Base-by-base conservation (phyloP, 805 yeast genomes). In the Wickerhamiella musiphila region DNA sequence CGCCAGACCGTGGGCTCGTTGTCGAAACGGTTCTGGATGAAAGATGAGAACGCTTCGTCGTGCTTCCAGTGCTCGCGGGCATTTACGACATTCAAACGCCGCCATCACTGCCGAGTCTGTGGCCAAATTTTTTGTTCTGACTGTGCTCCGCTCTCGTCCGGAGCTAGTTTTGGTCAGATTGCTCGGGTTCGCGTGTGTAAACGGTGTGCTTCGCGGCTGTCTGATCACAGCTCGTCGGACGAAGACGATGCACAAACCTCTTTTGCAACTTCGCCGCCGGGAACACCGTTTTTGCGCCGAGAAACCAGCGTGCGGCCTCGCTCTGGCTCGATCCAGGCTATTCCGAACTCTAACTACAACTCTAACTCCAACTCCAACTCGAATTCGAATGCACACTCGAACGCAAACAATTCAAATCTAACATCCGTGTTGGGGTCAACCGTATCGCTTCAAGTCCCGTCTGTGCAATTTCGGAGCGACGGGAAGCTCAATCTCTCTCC, bases 61-160 rank as follows among this genome's bases (percentile, higher is more conserved):
- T 86, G 98, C 47, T 70, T 82, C 36, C 65, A 75, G 11, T 86
- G 96, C 52, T 79, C 77, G 35, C 65, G 72, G 34, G 68, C 70
- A 3, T 86, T 86, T 39, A 44, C 49, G 26, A 51, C 95, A 0
- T 84, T 83, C 55, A 60, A 94, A 50, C 62, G 98, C 43, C 78
- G 79, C 42, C 98, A 86, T 50, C 98, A 86, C 53, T 86, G 98
- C 48, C 60, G 98, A 33, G 73, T 86, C 22, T 86, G 98, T 55
- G 98, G 98, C 2, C 94, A 84, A 52, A 84, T 86, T 30, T 86
- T 84, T 48, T 86, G 98, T 53, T 65, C 77, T 27, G 63, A 66
- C 7, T 86, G 98, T 52, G 81, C 94, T 0, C 56, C 68, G 3
- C 66, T 82, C 45, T 57, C 81, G 45, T 47, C 77, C 37, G 81